These are phyloP conservation scores for Friedmanniomyces endolithicus DNA, from an alignment of 495 filamentous ascomycete genomes.

Conservation along the genomic window DNA sequence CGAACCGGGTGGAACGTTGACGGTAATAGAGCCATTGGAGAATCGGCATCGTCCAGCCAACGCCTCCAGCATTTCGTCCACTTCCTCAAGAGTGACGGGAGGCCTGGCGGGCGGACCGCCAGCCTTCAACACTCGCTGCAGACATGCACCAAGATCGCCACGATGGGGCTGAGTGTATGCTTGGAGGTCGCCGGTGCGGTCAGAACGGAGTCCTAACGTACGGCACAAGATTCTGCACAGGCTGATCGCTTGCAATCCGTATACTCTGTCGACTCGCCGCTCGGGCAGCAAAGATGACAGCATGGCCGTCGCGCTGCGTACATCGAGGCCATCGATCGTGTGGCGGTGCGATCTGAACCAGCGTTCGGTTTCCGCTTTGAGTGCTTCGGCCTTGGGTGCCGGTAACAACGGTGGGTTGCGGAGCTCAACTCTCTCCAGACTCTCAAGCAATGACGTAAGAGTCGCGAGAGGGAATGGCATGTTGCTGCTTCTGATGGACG, in stretches of 20 bases:
- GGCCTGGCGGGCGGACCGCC: slow-evolving; percentile 25
- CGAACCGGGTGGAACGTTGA: slow-evolving; percentile 28
- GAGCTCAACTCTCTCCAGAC: slow-evolving; percentile 15
- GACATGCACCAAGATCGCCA: slow-evolving; percentile 56
- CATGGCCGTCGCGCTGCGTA: slow-evolving; percentile 42
- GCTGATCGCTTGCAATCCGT: slow-evolving; percentile 46
- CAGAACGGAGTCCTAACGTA: slow-evolving; percentile 47
- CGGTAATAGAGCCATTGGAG: slow-evolving; percentile 48
- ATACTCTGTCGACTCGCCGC: slow-evolving; percentile 62
- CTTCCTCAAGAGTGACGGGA: slow-evolving; percentile 56
- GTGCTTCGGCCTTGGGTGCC: background rate
- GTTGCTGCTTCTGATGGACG: background rate
- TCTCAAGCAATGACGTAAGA: slow-evolving; percentile 2
- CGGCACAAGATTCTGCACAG: slow-evolving; percentile 53
- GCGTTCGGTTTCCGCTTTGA: background rate
- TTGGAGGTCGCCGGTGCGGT: slow-evolving; percentile 46
- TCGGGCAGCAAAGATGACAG: slow-evolving; percentile 65
- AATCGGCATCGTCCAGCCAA: slow-evolving; percentile 57
- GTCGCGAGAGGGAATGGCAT: slow-evolving; percentile 17
- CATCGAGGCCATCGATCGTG: slow-evolving; percentile 38
- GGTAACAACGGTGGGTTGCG: slow-evolving; percentile 12
- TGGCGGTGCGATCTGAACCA: slow-evolving; percentile 52
- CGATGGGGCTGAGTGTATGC: slow-evolving; percentile 46
- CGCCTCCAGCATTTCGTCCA: slow-evolving; percentile 50
- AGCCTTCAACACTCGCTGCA: slow-evolving; percentile 52